Evolutionary conservation across 1,284 basidiomycete species (phyloP).

Genomic region (Tilletiaria anomala): DNA sequence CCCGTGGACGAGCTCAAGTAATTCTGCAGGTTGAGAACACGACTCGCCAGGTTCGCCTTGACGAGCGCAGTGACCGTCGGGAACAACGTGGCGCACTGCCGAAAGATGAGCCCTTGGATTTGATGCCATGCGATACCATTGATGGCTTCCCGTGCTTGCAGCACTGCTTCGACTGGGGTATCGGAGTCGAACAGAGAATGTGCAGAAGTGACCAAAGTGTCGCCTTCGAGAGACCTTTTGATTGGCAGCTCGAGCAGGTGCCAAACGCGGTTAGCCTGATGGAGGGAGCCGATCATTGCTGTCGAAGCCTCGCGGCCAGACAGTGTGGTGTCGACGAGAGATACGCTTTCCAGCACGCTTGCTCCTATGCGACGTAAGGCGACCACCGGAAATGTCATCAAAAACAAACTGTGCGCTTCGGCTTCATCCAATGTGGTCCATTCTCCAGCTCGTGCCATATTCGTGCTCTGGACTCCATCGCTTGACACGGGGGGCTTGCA

Average conservation of each 20-base stretch:
- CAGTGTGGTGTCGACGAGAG: neutral
- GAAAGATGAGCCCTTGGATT: neutral
- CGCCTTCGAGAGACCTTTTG: neutral
- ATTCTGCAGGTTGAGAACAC: constrained; percentile 50
- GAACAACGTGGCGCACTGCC: neutral
- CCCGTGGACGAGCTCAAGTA: too few relatives aligned
- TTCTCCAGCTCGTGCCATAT: constrained; percentile 29
- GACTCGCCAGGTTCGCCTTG: constrained; percentile 45
- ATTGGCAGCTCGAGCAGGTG: neutral
- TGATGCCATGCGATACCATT: neutral
- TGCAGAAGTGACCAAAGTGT: neutral
- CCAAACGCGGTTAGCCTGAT: neutral
- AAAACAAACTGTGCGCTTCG: constrained; percentile 60
- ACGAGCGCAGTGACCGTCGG: neutral
- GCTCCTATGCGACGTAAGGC: neutral
- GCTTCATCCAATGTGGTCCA: constrained; percentile 45
- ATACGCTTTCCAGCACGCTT: neutral
- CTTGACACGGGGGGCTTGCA: neutral
- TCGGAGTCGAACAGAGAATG: neutral
- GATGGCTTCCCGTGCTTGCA: neutral
- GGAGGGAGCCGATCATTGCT: neutral
- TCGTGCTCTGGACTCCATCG: constrained; percentile 33
- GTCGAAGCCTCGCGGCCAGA: neutral
- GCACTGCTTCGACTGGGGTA: neutral
- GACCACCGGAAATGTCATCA: constrained; percentile 41